Percentiles rank a stretch among this genome's conserved stretches.
These are phyloP conservation scores for Cyclotella kingstonii DNA, from an alignment of 108 stramenopile species.

Conservation along the genomic window DNA sequence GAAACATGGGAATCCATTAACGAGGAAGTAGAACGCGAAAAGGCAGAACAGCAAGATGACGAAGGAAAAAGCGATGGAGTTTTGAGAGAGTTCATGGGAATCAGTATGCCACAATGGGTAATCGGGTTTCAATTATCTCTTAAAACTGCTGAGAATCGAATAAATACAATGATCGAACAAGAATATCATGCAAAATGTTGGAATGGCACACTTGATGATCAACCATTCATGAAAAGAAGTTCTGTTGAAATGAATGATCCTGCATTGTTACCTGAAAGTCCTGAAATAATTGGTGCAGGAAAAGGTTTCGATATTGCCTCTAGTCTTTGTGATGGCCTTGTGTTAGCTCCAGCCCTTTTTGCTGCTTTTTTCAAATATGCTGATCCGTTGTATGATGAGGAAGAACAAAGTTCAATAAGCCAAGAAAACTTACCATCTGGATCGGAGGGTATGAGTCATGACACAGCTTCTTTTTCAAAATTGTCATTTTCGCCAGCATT, in stretches of 20 bases:
- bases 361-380: conserved; percentile 58
- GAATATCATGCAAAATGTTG: conserved; percentile 70
- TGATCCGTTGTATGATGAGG: conserved; percentile 67
- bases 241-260: conserved; percentile 47
- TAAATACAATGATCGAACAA: conserved; percentile 53
- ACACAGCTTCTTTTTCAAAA: too few species aligned
- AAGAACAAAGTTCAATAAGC: too few species aligned
- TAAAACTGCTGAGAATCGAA: conserved; percentile 52
- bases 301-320: conserved; percentile 68
- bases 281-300: conserved; percentile 49
- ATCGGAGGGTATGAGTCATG: too few species aligned
- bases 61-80: conserved; percentile 58
- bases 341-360: conserved; percentile 60
- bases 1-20: conserved; percentile 86
- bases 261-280: conserved; percentile 49
- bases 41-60: conserved; percentile 38
- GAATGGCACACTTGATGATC: conserved; percentile 69
- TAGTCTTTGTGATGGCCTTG: conserved; percentile 61
- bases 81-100: conserved; percentile 58
- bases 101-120: conserved; percentile 58
- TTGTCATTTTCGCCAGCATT: too few species aligned
- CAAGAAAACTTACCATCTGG: too few species aligned
- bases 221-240: conserved; percentile 3
- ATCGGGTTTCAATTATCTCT: conserved; percentile 69
- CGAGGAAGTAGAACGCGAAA: conserved; percentile 65